A percentile compares a stretch with the other conserved stretches of the same genome.
phyloP scores from a whole-genome alignment of 2,329 filamentous ascomycete genomes.

The Alternaria novae-zelandiae region DNA sequence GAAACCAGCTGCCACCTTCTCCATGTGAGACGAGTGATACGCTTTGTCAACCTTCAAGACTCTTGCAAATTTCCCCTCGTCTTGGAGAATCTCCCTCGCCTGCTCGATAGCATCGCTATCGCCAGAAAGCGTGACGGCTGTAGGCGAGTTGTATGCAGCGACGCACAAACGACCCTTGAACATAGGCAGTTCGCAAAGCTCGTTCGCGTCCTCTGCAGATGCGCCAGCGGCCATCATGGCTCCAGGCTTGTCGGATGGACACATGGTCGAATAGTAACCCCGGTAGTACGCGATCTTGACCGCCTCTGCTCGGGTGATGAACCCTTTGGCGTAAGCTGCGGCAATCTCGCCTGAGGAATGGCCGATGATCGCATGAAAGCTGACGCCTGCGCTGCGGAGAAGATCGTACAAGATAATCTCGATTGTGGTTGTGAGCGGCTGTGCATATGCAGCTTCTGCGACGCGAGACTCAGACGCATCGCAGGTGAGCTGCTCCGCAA shows the following conservation, averaged over 20 bases:
- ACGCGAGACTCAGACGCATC: background rate
- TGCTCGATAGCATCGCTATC: constrained; percentile 49
- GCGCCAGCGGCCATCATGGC: constrained; percentile 1
- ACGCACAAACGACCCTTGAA: constrained; percentile 25
- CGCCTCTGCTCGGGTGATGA: background rate
- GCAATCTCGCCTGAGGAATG: constrained; percentile 53
- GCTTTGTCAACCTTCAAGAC: constrained; percentile 52
- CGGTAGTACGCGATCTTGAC: constrained; percentile 1
- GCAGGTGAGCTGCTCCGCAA: background rate
- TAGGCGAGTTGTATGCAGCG: constrained; percentile 36
- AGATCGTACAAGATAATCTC: constrained; percentile 26
- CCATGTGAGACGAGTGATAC: constrained; percentile 54
- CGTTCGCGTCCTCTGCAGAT: background rate
- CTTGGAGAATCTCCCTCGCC: constrained; percentile 38
- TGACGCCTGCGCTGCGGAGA: constrained; percentile 4
- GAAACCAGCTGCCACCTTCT: background rate
- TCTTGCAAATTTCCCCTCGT: constrained; percentile 49
- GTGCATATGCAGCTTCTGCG: constrained; percentile 15
- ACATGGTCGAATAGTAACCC: background rate
- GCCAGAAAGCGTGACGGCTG: constrained; percentile 54
- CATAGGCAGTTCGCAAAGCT: background rate
- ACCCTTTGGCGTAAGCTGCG: constrained; percentile 41
- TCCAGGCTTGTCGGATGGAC: background rate
- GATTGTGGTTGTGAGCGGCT: constrained; percentile 29
- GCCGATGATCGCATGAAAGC: constrained; percentile 29